Evolutionary conservation across 495 filamentous ascomycete genomes (phyloP), one percentile per base, ranked within the genome.

Genomic region (Neurospora africana): DNA sequence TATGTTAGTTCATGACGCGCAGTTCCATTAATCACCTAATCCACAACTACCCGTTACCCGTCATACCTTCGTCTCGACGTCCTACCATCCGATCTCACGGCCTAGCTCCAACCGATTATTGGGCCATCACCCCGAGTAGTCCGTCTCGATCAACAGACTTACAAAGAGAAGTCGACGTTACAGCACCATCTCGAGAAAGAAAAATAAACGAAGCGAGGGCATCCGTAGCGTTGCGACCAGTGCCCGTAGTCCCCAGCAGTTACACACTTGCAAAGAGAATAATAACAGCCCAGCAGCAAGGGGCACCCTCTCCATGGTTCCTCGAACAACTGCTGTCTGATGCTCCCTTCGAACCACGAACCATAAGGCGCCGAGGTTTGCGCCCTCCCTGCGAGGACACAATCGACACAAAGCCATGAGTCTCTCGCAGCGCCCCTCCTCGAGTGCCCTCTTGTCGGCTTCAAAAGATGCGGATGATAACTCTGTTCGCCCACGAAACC

Each of bases 401-500:
- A 33, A 68, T 65, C 79, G 72, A 71, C 27, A 65, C 27, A 65
- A 78, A 72, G 74, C 76, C 73, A 79, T 81, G 78, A 79, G 68
- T 68, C 74, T 75, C 72, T 75, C 78, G 69, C 74, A 71, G 30
- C 73, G 68, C 23, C 68, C 74, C 27, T 76, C 79, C 10, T 78
- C 76, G n/a, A 79, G 74, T 71, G 70, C 78, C 4, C 71, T 79
- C 21, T 69, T 40, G 30, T 70, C 76, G 33, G 61, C 74, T 70
- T 70, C 75, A 27, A 73, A 71, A 70, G 77, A 74, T 41, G 71
- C 76, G 5, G 77, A 79, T 61, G 39, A 78, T 0, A 41, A 70
- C 21, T 72, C 75, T 9, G 36, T 76, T 39, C 78, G 79, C 17
- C 75, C 79, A 11, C 79, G 80, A 17, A 81, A 81, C 67, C 79